Percentiles rank a stretch among this genome's conserved stretches.
Conservation (phyloP, 768 basidiomycete genomes). For the Rhodosporidiobolus odoratus region DNA sequence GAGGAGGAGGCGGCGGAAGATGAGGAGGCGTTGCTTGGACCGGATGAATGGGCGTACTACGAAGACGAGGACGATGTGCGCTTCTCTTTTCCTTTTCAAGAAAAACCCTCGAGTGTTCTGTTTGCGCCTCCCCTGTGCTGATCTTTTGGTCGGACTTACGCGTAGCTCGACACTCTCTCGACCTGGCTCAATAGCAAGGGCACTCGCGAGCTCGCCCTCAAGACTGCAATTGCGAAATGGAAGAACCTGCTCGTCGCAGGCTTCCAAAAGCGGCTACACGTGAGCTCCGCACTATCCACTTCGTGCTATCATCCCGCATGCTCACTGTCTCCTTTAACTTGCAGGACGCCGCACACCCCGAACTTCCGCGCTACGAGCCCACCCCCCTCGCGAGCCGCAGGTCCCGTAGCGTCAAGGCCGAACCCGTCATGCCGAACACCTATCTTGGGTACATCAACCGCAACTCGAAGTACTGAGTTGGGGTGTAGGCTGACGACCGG, state of each 20-base stretch:
- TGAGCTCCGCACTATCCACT: conserved; percentile 13
- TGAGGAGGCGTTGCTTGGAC: conserved; percentile 61
- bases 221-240: conserved; percentile 72
- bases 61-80: conserved; percentile 79
- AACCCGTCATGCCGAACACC: background rate
- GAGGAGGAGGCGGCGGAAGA: conserved; percentile 75
- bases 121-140: background rate
- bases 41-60: conserved; percentile 87
- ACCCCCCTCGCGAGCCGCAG: conserved; percentile 1
- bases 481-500: background rate
- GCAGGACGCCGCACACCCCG: conserved; percentile 25
- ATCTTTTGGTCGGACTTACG: background rate
- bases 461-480: conserved; percentile 7
- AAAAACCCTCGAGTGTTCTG: background rate
- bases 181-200: conserved; percentile 91
- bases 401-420: conserved; percentile 7
- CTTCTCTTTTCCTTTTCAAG: conserved; percentile 9
- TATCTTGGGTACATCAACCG: conserved; percentile 27
- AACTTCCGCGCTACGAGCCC: conserved; percentile 19
- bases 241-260: conserved; percentile 76
- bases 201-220: conserved; percentile 74
- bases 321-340: background rate
- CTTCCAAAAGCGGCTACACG: conserved; percentile 54
- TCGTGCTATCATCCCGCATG: background rate
- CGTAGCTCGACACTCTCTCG: conserved; percentile 72